Conservation (phyloP, 371 early-diverging fungal genomes). For the Coemansia sp. region DNA sequence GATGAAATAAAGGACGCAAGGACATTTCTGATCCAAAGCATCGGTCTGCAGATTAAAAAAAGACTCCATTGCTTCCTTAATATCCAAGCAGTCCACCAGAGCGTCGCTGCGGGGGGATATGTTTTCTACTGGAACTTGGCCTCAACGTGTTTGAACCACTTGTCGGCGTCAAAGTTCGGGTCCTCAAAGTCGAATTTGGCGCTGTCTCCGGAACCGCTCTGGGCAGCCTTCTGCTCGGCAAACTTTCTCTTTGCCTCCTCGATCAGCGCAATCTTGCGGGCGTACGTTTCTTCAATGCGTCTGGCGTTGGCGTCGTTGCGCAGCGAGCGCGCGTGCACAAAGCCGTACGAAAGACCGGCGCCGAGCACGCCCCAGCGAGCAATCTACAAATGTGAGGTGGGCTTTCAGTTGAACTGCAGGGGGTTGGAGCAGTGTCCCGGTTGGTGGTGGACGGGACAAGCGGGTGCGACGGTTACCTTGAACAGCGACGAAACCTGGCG, state of each 20-base stretch:
- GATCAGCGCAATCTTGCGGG: conserved; percentile 67
- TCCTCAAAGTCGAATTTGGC: conserved; percentile 48
- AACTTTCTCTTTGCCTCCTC: conserved; percentile 70
- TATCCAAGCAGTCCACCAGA: too few relatives aligned
- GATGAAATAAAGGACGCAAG: neutral
- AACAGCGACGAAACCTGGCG: conserved; percentile 51
- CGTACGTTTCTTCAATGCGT: conserved; percentile 61
- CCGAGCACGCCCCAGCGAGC: conserved; percentile 77
- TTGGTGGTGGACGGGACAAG: neutral
- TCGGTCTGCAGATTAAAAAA: too few relatives aligned
- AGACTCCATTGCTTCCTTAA: too few relatives aligned
- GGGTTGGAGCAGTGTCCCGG: neutral
- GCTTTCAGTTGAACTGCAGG: neutral
- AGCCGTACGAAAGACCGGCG: conserved; percentile 71
- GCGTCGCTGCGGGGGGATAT: too few relatives aligned
- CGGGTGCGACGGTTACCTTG: conserved; percentile 24
- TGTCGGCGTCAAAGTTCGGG: conserved; percentile 52
- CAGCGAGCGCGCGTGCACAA: conserved; percentile 65
- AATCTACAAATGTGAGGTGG: conserved; percentile 54
- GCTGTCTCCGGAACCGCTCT: conserved; percentile 17
- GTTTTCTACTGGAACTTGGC: conserved; percentile 21
- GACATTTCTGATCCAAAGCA: too few relatives aligned
- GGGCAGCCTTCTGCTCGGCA: conserved; percentile 58
- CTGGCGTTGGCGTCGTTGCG: conserved; percentile 61
- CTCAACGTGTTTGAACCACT: conserved; percentile 47